Base-by-base conservation (phyloP, 495 filamentous ascomycete genomes). In the Xylaria telfairii region DNA sequence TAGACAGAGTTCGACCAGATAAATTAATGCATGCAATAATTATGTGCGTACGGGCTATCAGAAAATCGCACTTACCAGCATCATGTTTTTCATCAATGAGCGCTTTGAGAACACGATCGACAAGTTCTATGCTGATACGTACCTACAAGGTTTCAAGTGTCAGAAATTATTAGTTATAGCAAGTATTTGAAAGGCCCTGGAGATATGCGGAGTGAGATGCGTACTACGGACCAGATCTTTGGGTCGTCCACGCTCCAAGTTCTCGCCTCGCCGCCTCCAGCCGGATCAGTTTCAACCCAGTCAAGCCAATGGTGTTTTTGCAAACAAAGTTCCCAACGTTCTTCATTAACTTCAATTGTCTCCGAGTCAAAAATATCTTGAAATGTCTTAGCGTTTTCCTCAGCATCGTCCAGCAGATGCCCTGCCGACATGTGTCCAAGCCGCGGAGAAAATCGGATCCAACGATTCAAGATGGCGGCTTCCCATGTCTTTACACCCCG, bases 161-260 rank as follows among this genome's bases (percentile, higher is more conserved):
- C 17, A 59, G 54, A 21, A n/a, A 59, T 3, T 59, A 30, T 30
- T 3, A 6, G 3, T 59, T 17, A 37, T 2, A 24, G 5, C 12
- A 32, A 30, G 51, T 12, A 57, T n/a, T 57, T 21, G 0, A n/a
- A n/a, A n/a, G n/a, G n/a, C n/a, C n/a, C n/a, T n/a, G n/a, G n/a
- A n/a, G n/a, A n/a, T n/a, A n/a, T n/a, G n/a, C n/a, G n/a, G n/a
- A n/a, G n/a, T 6, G 7, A 59, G 19, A 32, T 59, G 15, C 54
- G 32, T 59, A 59, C 54, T 47, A 26, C 17, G 0, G 39, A 32
- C 65, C 65, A 68, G 21, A 68, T 34, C 17, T 44, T 24, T n/a
- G 24, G 24, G 37, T 68, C 53, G 17, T 68, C 53, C 7, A 68
- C 65, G 26, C 32, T 59, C 65, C 65, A 68, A 6, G 28, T 28